phyloP scores from a whole-genome alignment of 1,284 basidiomycete genomes.

The Pseudozyma thailandica region DNA sequence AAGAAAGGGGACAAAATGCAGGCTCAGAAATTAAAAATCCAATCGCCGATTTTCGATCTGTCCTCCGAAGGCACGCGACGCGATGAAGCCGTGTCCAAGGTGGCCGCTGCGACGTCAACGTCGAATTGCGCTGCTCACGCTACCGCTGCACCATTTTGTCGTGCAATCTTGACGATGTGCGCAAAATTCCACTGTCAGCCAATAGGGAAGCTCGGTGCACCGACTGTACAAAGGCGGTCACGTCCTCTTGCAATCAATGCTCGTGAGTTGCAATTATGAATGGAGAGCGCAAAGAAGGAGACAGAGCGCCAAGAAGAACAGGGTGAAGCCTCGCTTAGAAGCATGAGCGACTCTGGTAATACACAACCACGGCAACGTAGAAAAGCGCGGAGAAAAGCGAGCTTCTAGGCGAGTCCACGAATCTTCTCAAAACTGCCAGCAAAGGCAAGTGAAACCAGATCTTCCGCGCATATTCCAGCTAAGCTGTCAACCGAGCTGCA shows the following conservation, averaged over 20 bases:
- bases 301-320: slow-evolving; percentile 6
- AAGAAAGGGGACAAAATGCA: too few relatives aligned
- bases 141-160: too few relatives aligned
- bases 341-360: too few relatives aligned
- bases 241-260: neutral
- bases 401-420: too few relatives aligned
- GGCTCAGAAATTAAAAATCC: too few relatives aligned
- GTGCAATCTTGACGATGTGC: too few relatives aligned
- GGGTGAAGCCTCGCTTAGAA: slow-evolving; percentile 2
- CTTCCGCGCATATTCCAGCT: slow-evolving; percentile 20
- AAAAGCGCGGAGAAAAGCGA: slow-evolving; percentile 1
- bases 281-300: neutral
- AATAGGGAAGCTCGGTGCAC: slow-evolving; percentile 9
- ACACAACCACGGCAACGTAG: too few relatives aligned
- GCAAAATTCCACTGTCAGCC: neutral
- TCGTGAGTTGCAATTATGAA: too few relatives aligned
- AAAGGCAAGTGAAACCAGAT: slow-evolving; percentile 15
- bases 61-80: neutral
- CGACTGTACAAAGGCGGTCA: slow-evolving; percentile 3
- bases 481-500: slow-evolving; percentile 19
- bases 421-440: slow-evolving; percentile 5
- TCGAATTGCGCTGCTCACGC: slow-evolving; percentile 15
- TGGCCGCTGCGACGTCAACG: neutral
- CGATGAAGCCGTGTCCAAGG: neutral
- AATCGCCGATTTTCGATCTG: neutral